Conservation (phyloP, 208 protist genomes). For the Leishmania amazonensis region DNA sequence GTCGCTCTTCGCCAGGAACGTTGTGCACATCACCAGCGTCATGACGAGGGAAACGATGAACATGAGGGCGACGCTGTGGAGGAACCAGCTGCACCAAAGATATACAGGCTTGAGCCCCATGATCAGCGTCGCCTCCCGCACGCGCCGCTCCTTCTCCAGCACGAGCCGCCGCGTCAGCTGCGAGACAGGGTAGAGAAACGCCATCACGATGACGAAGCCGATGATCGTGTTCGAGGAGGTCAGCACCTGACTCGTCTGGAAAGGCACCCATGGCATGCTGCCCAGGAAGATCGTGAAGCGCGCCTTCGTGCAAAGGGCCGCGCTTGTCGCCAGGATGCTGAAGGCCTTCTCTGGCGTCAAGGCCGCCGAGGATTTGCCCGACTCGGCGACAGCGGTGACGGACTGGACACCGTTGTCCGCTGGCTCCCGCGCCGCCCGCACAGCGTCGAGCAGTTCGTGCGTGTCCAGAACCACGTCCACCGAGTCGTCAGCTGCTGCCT, state of each 20-base stretch:
- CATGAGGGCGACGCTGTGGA: constrained; percentile 51
- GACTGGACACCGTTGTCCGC: neutral
- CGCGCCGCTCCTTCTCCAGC: constrained; percentile 75
- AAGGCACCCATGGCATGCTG: constrained; percentile 15
- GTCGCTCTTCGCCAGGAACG: constrained; percentile 41
- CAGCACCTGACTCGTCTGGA: neutral
- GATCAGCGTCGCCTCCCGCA: constrained; percentile 81
- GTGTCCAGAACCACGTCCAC: neutral
- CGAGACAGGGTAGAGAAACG: constrained; percentile 39
- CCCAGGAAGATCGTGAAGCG: neutral
- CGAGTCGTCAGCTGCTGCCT: neutral
- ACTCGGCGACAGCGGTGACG: neutral
- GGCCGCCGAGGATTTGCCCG: neutral
- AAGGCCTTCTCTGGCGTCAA: neutral
- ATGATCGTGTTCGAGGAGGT: constrained; percentile 18
- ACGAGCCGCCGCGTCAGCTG: constrained; percentile 67
- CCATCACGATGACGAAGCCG: constrained; percentile 55
- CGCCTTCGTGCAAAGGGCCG: constrained; percentile 1
- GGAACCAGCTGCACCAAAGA: constrained; percentile 53
- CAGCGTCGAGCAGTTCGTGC: neutral
- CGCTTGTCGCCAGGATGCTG: constrained; percentile 25
- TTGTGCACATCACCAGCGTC: constrained; percentile 47
- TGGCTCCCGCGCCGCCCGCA: neutral
- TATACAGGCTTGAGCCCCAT: constrained; percentile 62
- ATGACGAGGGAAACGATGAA: constrained; percentile 23